These are phyloP conservation scores for Clausena lansium DNA, from an alignment of 345 rosid genomes.

Conservation along the genomic window DNA sequence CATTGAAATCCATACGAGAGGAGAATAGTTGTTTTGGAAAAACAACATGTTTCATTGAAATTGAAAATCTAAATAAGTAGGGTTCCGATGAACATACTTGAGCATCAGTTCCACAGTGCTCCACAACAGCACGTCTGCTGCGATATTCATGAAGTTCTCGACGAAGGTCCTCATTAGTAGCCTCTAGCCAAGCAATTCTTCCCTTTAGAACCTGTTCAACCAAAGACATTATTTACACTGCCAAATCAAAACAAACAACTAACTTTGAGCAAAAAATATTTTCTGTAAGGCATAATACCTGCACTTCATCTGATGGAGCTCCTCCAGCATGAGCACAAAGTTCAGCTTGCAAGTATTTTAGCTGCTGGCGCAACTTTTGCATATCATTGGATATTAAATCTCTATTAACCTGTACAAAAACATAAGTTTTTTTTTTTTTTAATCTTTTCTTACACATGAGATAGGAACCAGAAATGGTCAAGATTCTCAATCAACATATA, in stretches of 20 bases:
- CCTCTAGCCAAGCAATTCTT: slow-evolving; percentile 66
- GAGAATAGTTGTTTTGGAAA: neutral
- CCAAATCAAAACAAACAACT: slow-evolving; percentile 8
- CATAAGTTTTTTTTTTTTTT: neutral
- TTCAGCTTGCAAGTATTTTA: slow-evolving; percentile 63
- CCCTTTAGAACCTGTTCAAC: slow-evolving; percentile 54
- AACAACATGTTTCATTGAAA: neutral
- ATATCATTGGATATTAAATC: slow-evolving; percentile 68
- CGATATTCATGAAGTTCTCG: slow-evolving; percentile 69
- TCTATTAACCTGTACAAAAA: slow-evolving; percentile 56
- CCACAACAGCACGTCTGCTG: slow-evolving; percentile 50
- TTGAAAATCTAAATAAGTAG: neutral
- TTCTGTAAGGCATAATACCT: slow-evolving; percentile 34
- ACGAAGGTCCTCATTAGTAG: slow-evolving; percentile 64
- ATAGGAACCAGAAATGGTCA: neutral
- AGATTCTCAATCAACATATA: neutral
- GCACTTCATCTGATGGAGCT: slow-evolving; percentile 52
- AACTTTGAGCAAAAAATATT: neutral
- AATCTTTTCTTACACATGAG: neutral
- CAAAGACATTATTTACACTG: neutral
- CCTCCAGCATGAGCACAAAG: slow-evolving; percentile 54
- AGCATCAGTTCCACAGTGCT: slow-evolving; percentile 48
- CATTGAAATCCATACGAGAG: slow-evolving; percentile 6
- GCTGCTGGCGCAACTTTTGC: slow-evolving; percentile 72
- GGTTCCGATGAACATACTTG: slow-evolving; percentile 35